Base-by-base conservation (phyloP, 208 protist genomes). In the Tritrichomonas foetus region DNA sequence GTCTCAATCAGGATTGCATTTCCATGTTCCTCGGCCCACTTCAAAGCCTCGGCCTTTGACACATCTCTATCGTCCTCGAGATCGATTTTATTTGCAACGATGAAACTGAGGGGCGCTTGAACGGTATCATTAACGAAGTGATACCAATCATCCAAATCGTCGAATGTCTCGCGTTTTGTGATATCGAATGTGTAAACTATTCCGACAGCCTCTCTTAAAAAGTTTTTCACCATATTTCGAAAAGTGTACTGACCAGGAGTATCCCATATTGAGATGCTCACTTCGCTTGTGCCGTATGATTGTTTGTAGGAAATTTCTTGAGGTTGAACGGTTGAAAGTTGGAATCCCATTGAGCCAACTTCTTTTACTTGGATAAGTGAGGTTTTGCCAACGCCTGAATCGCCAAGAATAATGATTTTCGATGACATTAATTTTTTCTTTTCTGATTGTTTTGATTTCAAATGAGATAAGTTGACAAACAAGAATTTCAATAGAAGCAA, bases 131-230 rank as follows among this genome's bases (percentile, higher is more conserved):
- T 61, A 61, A 61, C 53, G 53, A 61, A 61, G 16, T 61, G 53
- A 61, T 22, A 61, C 94, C 94, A 95, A 66, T 53, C 53, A 36
- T 94, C 94, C 3, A 95, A 33, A 27, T 95, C 66, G 61, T 95
- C 41, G 30, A 94, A 95, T 49, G 94, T 94, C 94, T 94, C 93
- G 20, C 94, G 94, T 49, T 93, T 61, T 64, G 94, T 94, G n/a
- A 49, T 49, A 57, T 95, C 94, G n/a, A 94, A 95, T 20, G 94
- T 93, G 22, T 94, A 33, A 92, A 95, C 64, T 36, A 55, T 69
- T 30, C 49, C 80, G n/a, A 93, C 41, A n/a, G 94, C 94, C 11
- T 93, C 50, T 27, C 75, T 94, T 50, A 94, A 94, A 94, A 94
- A 95, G 16, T 94, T 72, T 49, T 94, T 94, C 33, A 94, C 93